Evolutionary conservation across 75 land plant species (phyloP).

Genomic region (Pinus taeda): DNA sequence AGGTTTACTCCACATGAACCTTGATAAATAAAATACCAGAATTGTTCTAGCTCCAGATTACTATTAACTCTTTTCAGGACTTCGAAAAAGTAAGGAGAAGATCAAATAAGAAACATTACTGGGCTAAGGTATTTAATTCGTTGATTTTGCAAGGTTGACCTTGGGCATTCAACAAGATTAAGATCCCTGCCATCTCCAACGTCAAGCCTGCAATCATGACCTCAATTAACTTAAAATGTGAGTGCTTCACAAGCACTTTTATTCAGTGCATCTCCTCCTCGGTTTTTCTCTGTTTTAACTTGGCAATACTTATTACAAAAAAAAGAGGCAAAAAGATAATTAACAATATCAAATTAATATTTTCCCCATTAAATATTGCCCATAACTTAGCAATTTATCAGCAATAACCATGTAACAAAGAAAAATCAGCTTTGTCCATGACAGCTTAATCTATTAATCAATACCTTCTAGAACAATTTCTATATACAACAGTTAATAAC

Average conservation of each 20-base stretch:
- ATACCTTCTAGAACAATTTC: too few relatives aligned
- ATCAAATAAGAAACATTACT: slow-evolving; percentile 38
- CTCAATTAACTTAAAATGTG: background rate
- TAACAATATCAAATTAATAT: background rate
- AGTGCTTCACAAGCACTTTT: background rate
- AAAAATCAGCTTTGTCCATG: background rate
- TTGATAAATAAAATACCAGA: background rate
- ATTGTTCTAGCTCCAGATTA: background rate
- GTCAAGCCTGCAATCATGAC: slow-evolving; percentile 70
- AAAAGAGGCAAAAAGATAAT: background rate
- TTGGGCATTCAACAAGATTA: slow-evolving; percentile 55
- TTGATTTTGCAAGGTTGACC: slow-evolving; percentile 59
- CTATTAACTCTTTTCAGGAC: too few relatives aligned
- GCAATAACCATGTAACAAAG: background rate
- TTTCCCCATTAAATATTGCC: background rate
- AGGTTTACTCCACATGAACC: background rate
- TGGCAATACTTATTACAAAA: background rate
- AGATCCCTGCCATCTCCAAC: slow-evolving; percentile 84
- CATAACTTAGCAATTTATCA: background rate
- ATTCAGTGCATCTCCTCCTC: background rate
- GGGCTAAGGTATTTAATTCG: slow-evolving; percentile 89
- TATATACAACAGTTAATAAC: too few relatives aligned
- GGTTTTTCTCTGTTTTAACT: background rate
- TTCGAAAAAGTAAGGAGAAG: background rate
- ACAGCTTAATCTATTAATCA: background rate